phyloP scores from a whole-genome alignment of 345 rosid genomes.

The Lepidium didymum region DNA sequence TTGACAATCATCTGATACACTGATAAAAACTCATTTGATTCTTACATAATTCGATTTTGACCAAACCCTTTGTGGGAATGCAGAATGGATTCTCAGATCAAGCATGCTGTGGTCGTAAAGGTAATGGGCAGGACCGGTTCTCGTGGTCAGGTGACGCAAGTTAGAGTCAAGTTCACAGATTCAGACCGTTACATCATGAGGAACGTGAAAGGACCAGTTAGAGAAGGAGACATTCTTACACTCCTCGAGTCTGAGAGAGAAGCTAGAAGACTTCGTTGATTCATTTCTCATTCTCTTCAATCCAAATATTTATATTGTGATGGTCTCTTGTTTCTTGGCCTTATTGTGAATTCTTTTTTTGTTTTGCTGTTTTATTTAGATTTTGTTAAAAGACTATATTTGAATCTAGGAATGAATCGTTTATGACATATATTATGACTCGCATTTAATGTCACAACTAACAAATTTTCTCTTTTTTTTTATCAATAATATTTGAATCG shows the following conservation, averaged over 20 bases:
- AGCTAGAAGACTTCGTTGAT: slow-evolving; percentile 81
- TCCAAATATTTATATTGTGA: slow-evolving; percentile 3
- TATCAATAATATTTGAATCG: no score
- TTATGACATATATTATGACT: background rate
- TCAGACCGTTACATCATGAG: slow-evolving; percentile 54
- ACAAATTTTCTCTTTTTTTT: no score
- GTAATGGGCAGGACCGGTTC: slow-evolving; percentile 53
- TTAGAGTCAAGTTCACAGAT: slow-evolving; percentile 35
- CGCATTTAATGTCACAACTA: no score
- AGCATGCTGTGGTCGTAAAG: slow-evolving; percentile 79
- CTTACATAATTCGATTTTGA: background rate
- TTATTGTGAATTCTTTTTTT: background rate
- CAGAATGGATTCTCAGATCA: slow-evolving; percentile 73
- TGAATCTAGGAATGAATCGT: background rate
- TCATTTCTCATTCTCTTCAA: background rate
- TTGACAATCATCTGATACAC: background rate
- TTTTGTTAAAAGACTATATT: slow-evolving; percentile 1
- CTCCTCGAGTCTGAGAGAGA: slow-evolving; percentile 81
- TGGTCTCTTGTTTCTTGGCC: slow-evolving; percentile 1
- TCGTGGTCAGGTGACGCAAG: slow-evolving; percentile 35
- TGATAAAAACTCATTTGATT: background rate
- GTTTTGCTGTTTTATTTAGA: background rate
- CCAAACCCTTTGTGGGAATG: background rate
- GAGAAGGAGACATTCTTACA: slow-evolving; percentile 79
- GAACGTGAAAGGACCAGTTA: slow-evolving; percentile 82